phyloP scores from a whole-genome alignment of 345 rosid species.

The Gossypium anomalum region DNA sequence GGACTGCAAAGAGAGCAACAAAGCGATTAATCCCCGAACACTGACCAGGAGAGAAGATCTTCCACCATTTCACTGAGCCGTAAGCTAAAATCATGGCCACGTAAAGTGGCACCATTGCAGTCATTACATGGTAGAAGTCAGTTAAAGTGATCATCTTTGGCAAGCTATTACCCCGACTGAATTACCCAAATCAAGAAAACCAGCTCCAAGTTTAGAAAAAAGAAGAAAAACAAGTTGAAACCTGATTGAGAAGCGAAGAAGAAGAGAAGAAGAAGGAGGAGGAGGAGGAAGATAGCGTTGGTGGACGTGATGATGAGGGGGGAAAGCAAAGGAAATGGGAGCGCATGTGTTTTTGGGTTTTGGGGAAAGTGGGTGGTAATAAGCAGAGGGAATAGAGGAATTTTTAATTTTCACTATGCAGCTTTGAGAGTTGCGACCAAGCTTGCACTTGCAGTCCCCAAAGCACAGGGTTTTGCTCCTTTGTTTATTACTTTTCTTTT shows the following conservation, averaged over 20 bases:
- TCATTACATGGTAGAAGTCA: conserved; percentile 97
- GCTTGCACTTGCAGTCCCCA: conserved; percentile 40
- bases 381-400: conserved; percentile 27
- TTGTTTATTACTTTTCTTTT: background rate
- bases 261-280: conserved; percentile 6
- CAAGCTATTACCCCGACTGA: background rate
- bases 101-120: conserved; percentile 96
- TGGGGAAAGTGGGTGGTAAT: conserved; percentile 27
- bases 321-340: conserved; percentile 15
- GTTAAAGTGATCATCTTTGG: conserved; percentile 55
- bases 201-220: background rate
- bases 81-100: conserved; percentile 96
- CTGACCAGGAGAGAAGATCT: conserved; percentile 91
- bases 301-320: conserved; percentile 20
- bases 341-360: conserved; percentile 42
- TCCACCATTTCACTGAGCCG: conserved; percentile 99
- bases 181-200: background rate
- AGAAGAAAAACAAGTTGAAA: background rate
- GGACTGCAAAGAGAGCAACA: conserved; percentile 97
- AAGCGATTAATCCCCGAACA: conserved; percentile 98
- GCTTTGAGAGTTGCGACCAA: conserved; percentile 56
- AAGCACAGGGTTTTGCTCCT: conserved; percentile 28
- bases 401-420: conserved; percentile 21
- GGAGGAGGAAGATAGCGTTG: conserved; percentile 2
- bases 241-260: background rate